Conservation (phyloP, 495 filamentous ascomycete species). For the Extremus antarcticus region DNA sequence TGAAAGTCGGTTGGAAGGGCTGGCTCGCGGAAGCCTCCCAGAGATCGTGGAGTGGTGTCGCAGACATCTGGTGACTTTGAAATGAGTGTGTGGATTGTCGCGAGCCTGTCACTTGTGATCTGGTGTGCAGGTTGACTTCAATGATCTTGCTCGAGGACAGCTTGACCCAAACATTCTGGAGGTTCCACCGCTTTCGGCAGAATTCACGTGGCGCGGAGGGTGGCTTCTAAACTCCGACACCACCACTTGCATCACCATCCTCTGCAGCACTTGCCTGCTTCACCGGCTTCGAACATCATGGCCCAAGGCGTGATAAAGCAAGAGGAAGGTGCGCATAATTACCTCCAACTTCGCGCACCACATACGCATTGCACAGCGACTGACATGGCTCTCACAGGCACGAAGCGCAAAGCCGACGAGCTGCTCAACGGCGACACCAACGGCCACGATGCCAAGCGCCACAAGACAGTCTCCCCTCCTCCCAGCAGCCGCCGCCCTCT, state of each 20-base stretch:
- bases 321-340: constrained; percentile 9
- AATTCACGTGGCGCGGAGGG: neutral
- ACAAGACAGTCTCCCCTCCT: constrained; percentile 36
- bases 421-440: constrained; percentile 24
- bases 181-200: neutral
- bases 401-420: constrained; percentile 20
- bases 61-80: constrained; percentile 23
- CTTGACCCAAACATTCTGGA: neutral
- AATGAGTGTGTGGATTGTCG: neutral
- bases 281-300: constrained; percentile 2
- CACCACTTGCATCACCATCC: neutral
- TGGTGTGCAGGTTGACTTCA: no score
- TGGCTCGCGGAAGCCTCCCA: constrained; percentile 80
- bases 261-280: neutral
- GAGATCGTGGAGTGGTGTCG: constrained; percentile 67
- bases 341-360: neutral
- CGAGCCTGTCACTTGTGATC: no score
- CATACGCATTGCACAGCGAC: neutral
- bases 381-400: constrained; percentile 29
- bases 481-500: no score
- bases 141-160: neutral
- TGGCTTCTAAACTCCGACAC: neutral
- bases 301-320: constrained; percentile 6
- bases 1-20: constrained; percentile 69
- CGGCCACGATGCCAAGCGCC: constrained; percentile 38